phyloP scores from a whole-genome alignment of 2,329 filamentous ascomycete genomes.

The Aspergillus sp. region DNA sequence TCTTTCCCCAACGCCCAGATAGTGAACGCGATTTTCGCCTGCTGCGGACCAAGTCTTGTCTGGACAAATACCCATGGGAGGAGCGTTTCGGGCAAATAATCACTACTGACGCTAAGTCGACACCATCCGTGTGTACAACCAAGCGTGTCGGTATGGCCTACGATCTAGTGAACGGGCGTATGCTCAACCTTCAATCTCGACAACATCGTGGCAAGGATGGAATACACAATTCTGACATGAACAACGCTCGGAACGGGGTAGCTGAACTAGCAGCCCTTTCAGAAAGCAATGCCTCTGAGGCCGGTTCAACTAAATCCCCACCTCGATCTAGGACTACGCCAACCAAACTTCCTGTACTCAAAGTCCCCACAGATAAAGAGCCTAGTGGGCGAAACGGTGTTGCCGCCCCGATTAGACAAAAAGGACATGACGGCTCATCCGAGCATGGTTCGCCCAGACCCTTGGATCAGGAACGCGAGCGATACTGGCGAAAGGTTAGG shows the following conservation, averaged over 20 bases:
- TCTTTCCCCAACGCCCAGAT: not conserved
- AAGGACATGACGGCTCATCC: constrained; percentile 3
- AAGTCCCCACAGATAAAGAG: constrained; percentile 17
- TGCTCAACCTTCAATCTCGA: constrained; percentile 32
- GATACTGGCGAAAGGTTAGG: constrained; percentile 29
- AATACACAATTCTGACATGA: constrained; percentile 19
- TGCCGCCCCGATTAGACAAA: constrained; percentile 12
- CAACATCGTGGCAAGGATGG: constrained; percentile 12
- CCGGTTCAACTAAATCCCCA: constrained; percentile 10
- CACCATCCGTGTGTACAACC: not conserved
- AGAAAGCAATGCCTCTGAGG: constrained; percentile 10
- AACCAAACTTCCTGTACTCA: constrained; percentile 33
- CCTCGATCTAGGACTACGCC: constrained; percentile 24
- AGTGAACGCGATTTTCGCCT: not conserved
- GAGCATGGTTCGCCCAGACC: constrained; percentile 13
- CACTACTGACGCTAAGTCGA: constrained; percentile 18
- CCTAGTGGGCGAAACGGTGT: constrained; percentile 18
- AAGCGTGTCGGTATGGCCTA: constrained; percentile 25
- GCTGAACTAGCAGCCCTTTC: constrained; percentile 3
- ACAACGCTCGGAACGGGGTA: constrained; percentile 6
- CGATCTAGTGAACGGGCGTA: constrained; percentile 29
- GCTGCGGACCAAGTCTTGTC: not conserved
- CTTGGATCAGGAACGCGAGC: constrained; percentile 26
- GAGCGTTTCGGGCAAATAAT: constrained; percentile 11
- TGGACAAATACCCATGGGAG: constrained; percentile 5